Percentiles rank a stretch among this genome's conserved stretches.
Conservation (phyloP, 306 rosid species). For the Quercus gilva region DNA sequence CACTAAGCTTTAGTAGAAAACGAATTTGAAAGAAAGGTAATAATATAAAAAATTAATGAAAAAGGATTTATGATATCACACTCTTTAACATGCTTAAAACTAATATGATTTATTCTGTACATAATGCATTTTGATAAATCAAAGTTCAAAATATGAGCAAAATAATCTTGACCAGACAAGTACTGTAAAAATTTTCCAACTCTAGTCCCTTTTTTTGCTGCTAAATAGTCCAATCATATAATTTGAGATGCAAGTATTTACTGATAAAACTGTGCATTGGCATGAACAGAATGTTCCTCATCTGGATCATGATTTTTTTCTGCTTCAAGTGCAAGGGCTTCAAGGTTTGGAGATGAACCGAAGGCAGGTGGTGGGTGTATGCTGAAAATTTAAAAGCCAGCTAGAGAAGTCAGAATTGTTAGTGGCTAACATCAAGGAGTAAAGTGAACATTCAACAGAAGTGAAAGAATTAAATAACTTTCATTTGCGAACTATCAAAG, state of each 20-base stretch:
- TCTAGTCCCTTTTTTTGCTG: not conserved
- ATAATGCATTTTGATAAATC: not conserved
- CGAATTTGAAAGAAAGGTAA: not conserved
- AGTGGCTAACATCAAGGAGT: conserved; percentile 5
- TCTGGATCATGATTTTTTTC: conserved; percentile 45
- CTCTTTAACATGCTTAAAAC: not conserved
- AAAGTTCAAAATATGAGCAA: not conserved
- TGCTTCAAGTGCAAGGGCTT: conserved; percentile 86
- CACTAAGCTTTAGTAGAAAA: conserved; percentile 1
- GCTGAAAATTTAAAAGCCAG: conserved; percentile 40
- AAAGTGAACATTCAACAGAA: conserved; percentile 3
- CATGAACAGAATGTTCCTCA: conserved; percentile 70
- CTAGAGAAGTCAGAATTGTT: conserved; percentile 25
- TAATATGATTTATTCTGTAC: not conserved
- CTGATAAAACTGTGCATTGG: conserved; percentile 50
- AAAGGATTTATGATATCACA: not conserved
- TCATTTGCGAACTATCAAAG: not conserved
- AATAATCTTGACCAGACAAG: not conserved
- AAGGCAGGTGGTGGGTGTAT: conserved; percentile 98
- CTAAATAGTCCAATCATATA: not conserved
- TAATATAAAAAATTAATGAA: not conserved
- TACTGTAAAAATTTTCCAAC: conserved; percentile 15
- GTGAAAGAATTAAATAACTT: not conserved
- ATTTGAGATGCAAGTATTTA: conserved; percentile 30
- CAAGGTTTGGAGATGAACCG: conserved; percentile 98